Evolutionary conservation across 257 asterid species (phyloP), one percentile per base, ranked within the genome.

Genomic region (Linaria vulgaris): DNA sequence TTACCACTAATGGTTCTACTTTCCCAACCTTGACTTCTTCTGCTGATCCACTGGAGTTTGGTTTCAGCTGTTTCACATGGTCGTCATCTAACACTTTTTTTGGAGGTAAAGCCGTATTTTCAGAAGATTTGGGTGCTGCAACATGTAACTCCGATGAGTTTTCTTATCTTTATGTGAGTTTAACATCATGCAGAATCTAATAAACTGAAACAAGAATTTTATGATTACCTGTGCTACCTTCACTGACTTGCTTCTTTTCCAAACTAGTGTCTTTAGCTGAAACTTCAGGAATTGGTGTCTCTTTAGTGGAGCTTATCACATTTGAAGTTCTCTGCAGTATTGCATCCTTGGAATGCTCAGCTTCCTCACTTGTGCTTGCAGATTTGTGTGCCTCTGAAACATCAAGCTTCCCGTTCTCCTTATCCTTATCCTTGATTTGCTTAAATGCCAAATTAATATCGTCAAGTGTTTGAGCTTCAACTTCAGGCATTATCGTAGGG

Each of bases 241-340:
- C 70, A 22, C 41, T 38, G 14, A 56, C 31, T 59, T 73, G 71
- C 59, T 76, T 67, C 58, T 64, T 37, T 72, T 75, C 81, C 59
- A 64, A 56, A 63, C 56, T 60, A 61, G 72, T 66, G 63, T 67
- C 87, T 57, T 72, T 72, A 37, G 66, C 41, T 3, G 37, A 59
- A 38, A 72, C 74, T 72, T 79, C 83, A 67, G 58, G 43, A 70
- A 49, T 43, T 63, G 76, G 66, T 48, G 66, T 30, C 60, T 71
- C 77, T 15, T 66, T 64, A 48, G 56, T 56, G 56, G 55, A n/a
- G 43, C 24, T 53, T 6, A 56, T 45, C 65, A 59, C 66, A 51
- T 66, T 67, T 19, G 78, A 22, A 64, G 59, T 69, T 6, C 64
- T 50, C 14, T 56, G 45, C 62, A n/a, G n/a, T n/a, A n/a, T n/a